Percentiles rank a stretch among this genome's conserved stretches.
Evolutionary conservation across 2,329 filamentous ascomycete species (phyloP).

Genomic region (Penicillium sp.): DNA sequence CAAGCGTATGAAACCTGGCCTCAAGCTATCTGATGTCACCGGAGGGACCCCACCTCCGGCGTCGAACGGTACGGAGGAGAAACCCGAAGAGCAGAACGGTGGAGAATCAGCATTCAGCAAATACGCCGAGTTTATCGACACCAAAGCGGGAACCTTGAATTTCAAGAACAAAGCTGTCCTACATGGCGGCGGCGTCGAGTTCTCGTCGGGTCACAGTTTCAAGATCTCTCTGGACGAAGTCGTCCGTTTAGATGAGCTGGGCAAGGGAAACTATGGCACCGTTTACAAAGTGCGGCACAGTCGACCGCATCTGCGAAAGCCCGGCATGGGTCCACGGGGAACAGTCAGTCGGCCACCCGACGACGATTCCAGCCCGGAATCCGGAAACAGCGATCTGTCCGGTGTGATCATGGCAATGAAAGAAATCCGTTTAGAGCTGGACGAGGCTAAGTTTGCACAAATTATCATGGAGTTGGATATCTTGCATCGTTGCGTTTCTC

Average conservation of each 20-base stretch:
- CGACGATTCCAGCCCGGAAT: slow-evolving; percentile 17
- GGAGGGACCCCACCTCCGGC: slow-evolving; percentile 43
- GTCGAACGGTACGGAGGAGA: slow-evolving; percentile 25
- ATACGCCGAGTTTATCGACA: slow-evolving; percentile 81
- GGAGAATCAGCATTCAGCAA: slow-evolving; percentile 58
- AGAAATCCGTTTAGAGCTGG: slow-evolving; percentile 90
- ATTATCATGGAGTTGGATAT: slow-evolving; percentile 98
- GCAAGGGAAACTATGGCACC: slow-evolving; percentile 97
- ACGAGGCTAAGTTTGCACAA: slow-evolving; percentile 93
- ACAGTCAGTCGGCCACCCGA: slow-evolving; percentile 49
- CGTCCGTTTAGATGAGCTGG: slow-evolving; percentile 86
- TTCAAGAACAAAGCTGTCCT: slow-evolving; percentile 93
- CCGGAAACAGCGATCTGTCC: slow-evolving; percentile 29
- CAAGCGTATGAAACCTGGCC: slow-evolving; percentile 48
- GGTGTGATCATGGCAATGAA: slow-evolving; percentile 98
- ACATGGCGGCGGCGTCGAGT: slow-evolving; percentile 85
- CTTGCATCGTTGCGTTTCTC: slow-evolving; percentile 88
- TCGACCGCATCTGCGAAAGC: slow-evolving; percentile 62
- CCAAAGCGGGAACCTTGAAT: slow-evolving; percentile 83
- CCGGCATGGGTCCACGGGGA: slow-evolving; percentile 59
- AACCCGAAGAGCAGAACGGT: slow-evolving; percentile 20
- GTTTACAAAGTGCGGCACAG: slow-evolving; percentile 95
- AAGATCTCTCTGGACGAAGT: slow-evolving; percentile 95
- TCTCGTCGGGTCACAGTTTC: slow-evolving; percentile 84
- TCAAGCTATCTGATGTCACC: slow-evolving; percentile 51